Percentiles rank a stretch among this genome's conserved stretches.
phyloP scores from a whole-genome alignment of 2,329 filamentous ascomycete genomes.

The Venturia nashicola region DNA sequence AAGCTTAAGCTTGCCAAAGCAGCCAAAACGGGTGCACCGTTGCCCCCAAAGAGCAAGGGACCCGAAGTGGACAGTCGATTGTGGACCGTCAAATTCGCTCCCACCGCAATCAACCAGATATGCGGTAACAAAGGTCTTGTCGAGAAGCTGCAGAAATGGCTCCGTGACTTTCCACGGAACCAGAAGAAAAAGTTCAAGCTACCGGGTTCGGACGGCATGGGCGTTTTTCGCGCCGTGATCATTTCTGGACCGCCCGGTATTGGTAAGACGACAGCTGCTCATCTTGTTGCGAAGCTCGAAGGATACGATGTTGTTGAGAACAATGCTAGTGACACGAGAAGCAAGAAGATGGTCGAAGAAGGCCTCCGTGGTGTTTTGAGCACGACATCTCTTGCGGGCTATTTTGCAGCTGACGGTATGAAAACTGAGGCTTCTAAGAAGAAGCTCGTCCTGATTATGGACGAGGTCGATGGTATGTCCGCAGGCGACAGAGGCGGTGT shows the following conservation, averaged over 20 bases:
- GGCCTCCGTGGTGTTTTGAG: constrained; percentile 84
- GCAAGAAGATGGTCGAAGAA: constrained; percentile 87
- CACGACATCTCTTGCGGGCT: constrained; percentile 85
- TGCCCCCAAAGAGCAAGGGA: constrained; percentile 17
- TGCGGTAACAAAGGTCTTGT: constrained; percentile 89
- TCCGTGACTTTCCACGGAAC: constrained; percentile 67
- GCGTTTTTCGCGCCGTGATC: constrained; percentile 77
- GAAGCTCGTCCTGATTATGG: constrained; percentile 95
- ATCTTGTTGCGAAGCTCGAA: constrained; percentile 83
- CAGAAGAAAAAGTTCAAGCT: constrained; percentile 73
- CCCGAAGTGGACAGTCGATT: constrained; percentile 27
- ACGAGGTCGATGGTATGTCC: constrained; percentile 98
- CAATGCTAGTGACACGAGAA: constrained; percentile 90
- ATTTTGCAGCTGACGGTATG: constrained; percentile 75
- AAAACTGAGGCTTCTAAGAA: constrained; percentile 71
- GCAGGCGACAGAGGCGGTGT: constrained; percentile 93
- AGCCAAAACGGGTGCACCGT: constrained; percentile 28
- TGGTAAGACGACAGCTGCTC: constrained; percentile 93
- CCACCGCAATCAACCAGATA: constrained; percentile 71
- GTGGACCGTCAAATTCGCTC: constrained; percentile 94
- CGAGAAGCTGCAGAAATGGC: constrained; percentile 80
- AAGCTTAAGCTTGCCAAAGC: constrained; percentile 39
- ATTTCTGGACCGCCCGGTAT: constrained; percentile 93
- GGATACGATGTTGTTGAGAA: constrained; percentile 90
- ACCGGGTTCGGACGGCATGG: constrained; percentile 72